Conservation (phyloP, 2,329 filamentous ascomycete genomes). For the Beauveria sp. region DNA sequence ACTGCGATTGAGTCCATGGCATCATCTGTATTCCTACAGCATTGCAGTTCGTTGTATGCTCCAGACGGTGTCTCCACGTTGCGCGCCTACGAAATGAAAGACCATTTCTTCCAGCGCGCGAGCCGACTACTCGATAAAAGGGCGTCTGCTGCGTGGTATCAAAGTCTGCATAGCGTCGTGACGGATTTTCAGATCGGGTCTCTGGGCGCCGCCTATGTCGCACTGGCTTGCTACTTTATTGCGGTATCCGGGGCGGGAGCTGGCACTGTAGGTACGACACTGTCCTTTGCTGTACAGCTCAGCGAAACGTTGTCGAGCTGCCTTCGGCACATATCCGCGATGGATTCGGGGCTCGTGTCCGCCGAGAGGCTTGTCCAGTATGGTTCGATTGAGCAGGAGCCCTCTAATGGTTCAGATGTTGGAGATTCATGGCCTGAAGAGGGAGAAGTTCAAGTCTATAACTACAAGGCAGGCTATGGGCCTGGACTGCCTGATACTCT, state of each 20-base stretch:
- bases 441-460: conserved; percentile 56
- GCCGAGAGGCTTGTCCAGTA: conserved; percentile 64
- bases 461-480: conserved; percentile 60
- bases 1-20: conserved; percentile 62
- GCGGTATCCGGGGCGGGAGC: conserved; percentile 50
- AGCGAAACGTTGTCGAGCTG: conserved; percentile 49
- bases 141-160: conserved; percentile 51
- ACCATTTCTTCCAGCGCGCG: conserved; percentile 52
- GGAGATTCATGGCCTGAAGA: conserved; percentile 62
- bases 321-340: conserved; percentile 52
- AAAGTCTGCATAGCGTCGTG: conserved; percentile 64
- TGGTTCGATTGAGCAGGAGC: conserved; percentile 54
- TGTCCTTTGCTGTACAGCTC: conserved; percentile 59
- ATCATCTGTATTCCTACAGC: conserved; percentile 65
- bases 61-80: conserved; percentile 62
- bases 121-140: conserved; percentile 42
- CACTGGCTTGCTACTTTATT: conserved; percentile 51
- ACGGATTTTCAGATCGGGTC: conserved; percentile 57
- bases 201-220: conserved; percentile 55
- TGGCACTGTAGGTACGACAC: conserved; percentile 58
- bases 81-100: conserved; percentile 56
- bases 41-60: conserved; percentile 50
- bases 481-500: conserved; percentile 57
- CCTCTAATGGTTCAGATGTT: conserved; percentile 45
- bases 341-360: conserved; percentile 65